Base-by-base conservation (phyloP, 768 basidiomycete genomes). In the Tremella fuciformis region DNA sequence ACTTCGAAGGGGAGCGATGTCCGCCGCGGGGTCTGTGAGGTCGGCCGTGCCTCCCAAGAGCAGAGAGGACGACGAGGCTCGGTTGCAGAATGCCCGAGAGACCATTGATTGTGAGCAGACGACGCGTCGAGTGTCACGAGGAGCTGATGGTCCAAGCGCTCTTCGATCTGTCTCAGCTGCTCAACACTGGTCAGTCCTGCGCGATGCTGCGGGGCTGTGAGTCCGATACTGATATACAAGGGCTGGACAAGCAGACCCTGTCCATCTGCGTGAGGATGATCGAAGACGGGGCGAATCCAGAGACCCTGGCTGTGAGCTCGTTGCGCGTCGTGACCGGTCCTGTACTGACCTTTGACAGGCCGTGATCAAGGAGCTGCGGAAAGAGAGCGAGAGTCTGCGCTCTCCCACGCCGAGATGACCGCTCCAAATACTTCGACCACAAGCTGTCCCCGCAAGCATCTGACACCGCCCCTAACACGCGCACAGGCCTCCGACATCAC, bases 211-310 rank as follows among this genome's bases (percentile, higher is more conserved):
- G 13, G n/a, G 37, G 21, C 19, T 2, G 41, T 7, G 13, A 41
- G 18, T 6, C 53, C 6, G 26, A 22, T 47, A 18, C 22, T 57
- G 22, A 59, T 21, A 13, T 49, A 29, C 2, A 29, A 74, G 73
- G 86, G 57, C 81, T 94, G 41, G 90, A 93, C 79, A 89, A 88
- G 69, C 88, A 91, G 72, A 89, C 89, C 1, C 83, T 94, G n/a
- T 89, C 88, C 37, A 91, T 88, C 22, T 94, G 91, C 74, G 85
- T 94, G 21, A 83, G 86, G 40, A 86, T 94, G 87, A 91, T 94
- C 66, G 91, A 94, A 78, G 86, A 84, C 60, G 91, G 91, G 16
- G 88, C 88, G 48, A 94, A 93, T 75, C 89, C 91, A 11, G 90
- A 93, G 70, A 91, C 90, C 0, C 81, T 94, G 47, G 91, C 91